Percentiles rank a stretch among this genome's conserved stretches.
These are phyloP conservation scores for Hypoxylon sp. DNA, from an alignment of 2,329 filamentous ascomycete genomes.

Conservation along the genomic window DNA sequence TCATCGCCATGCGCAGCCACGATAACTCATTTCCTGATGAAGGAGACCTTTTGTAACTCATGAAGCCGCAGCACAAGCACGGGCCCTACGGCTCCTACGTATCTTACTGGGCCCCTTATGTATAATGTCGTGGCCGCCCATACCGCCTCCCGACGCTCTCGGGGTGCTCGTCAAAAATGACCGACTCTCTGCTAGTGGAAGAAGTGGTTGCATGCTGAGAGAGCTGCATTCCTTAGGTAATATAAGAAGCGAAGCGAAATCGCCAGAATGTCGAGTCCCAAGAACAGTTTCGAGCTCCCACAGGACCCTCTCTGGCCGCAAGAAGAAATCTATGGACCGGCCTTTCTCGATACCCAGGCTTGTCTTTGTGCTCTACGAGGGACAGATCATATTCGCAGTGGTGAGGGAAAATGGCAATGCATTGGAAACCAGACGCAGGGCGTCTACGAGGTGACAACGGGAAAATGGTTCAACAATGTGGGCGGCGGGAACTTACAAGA, in stretches of 20 bases:
- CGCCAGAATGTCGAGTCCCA: slow-evolving; percentile 30
- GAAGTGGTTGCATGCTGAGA: slow-evolving; percentile 16
- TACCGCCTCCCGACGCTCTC: slow-evolving; percentile 11
- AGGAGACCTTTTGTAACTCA: slow-evolving; percentile 14
- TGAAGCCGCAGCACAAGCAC: slow-evolving; percentile 31
- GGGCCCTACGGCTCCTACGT: slow-evolving; percentile 25
- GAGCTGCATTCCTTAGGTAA: slow-evolving; percentile 14
- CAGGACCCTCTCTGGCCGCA: slow-evolving; percentile 59
- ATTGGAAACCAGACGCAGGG: slow-evolving; percentile 62
- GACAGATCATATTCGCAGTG: slow-evolving; percentile 41
- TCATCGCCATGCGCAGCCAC: slow-evolving; percentile 45
- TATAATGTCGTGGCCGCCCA: slow-evolving; percentile 28
- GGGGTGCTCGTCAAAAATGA: slow-evolving; percentile 19
- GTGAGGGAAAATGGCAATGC: slow-evolving; percentile 59
- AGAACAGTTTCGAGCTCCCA: slow-evolving; percentile 43
- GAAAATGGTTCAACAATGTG: slow-evolving; percentile 61
- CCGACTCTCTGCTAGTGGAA: background rate
- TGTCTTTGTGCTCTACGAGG: slow-evolving; percentile 58
- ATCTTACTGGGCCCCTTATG: slow-evolving; percentile 18
- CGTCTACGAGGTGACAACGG: slow-evolving; percentile 56
- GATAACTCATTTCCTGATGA: slow-evolving; percentile 32
- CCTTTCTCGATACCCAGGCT: slow-evolving; percentile 59
- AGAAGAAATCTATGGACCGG: slow-evolving; percentile 53
- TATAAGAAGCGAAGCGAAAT: slow-evolving; percentile 10
- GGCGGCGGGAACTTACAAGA: slow-evolving; percentile 46